Base-by-base conservation (phyloP, 2,329 filamentous ascomycete genomes). In the Macroventuria anomochaeta region DNA sequence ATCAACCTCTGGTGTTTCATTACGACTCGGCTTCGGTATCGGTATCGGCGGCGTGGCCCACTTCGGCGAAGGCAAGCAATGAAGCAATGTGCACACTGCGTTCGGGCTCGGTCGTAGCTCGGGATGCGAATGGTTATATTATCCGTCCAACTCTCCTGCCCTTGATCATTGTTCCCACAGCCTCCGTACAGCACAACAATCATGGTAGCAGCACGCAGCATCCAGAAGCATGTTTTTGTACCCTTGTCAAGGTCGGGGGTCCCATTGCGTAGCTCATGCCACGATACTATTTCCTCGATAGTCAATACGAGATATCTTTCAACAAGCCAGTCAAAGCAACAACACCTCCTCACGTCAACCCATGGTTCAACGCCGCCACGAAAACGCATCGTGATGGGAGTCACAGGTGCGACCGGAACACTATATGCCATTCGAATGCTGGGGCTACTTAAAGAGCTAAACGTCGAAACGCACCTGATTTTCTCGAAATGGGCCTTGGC, bases 391-490 rank as follows among this genome's bases (percentile, higher is more conserved):
- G 72, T 82, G 1, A 72, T 82, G 6, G 81, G 73, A 17, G 77
- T 83, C 36, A 82, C 81, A 1, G 80, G 80, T 3, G 80, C 80
- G 0, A 82, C 80, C 0, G 80, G 80, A 3, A 71, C 79, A 1
- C 62, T 74, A 2, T 68, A 77, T 6, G 80, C 73, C 1, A 78
- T 82, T 49, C 75, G 73, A 13, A 59, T 75, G 0, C 75, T 82
- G 3, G 64, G 71, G 7, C 65, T 70, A 3, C 73, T 83, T 0
- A 75, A 76, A 13, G n/a, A 17, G 6, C 15, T 55, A 3, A 40
- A 40, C 12, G 23, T 51, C 20, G 80, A 82, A 64, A 81, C 79
- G 5, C 58, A 59, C 33, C 53, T 61, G 0, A 70, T 82, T 7
- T 74, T 83, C 38, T 76, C 71, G 57, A 80, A 81, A 61, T 83